A percentile compares a stretch with the other conserved stretches of the same genome.
Evolutionary conservation across 2,329 filamentous ascomycete genomes (phyloP).

Genomic region (Talaromyces piceae): DNA sequence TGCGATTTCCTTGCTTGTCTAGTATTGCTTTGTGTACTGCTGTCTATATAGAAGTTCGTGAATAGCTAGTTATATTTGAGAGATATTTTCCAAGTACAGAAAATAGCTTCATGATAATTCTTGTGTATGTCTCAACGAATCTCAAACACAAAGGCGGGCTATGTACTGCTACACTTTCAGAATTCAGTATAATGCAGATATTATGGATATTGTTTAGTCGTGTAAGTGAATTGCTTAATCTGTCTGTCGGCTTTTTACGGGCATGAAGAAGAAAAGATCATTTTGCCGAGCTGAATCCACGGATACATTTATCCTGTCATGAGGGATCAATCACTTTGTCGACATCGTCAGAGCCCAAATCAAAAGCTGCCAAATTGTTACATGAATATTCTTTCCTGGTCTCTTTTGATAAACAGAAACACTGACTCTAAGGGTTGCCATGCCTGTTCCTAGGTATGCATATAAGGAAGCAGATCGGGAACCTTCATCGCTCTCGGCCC

Average conservation of each 20-base stretch:
- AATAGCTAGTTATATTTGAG: too few relatives aligned
- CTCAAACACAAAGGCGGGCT: too few relatives aligned
- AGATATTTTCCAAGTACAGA: too few relatives aligned
- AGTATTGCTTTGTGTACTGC: too few relatives aligned
- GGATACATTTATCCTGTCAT: not conserved
- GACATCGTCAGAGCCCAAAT: not conserved
- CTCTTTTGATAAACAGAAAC: not conserved
- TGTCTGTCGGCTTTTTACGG: not conserved
- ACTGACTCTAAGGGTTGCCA: not conserved
- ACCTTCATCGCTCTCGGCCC: not conserved
- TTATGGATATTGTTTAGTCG: too few relatives aligned
- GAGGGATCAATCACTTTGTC: not conserved
- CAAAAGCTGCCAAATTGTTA: not conserved
- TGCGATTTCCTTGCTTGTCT: too few relatives aligned
- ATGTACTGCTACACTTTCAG: too few relatives aligned
- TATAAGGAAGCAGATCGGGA: not conserved
- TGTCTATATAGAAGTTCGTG: too few relatives aligned
- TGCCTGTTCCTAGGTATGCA: not conserved
- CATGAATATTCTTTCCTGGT: not conserved
- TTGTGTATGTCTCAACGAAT: too few relatives aligned
- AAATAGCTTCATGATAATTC: too few relatives aligned
- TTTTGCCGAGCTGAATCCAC: slow-evolving; percentile 1
- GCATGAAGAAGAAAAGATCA: not conserved
- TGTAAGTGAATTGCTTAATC: not conserved
- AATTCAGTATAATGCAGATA: not conserved